Conservation (phyloP, 192 early-diverging fungal species). For the Chytriomyces sp. region DNA sequence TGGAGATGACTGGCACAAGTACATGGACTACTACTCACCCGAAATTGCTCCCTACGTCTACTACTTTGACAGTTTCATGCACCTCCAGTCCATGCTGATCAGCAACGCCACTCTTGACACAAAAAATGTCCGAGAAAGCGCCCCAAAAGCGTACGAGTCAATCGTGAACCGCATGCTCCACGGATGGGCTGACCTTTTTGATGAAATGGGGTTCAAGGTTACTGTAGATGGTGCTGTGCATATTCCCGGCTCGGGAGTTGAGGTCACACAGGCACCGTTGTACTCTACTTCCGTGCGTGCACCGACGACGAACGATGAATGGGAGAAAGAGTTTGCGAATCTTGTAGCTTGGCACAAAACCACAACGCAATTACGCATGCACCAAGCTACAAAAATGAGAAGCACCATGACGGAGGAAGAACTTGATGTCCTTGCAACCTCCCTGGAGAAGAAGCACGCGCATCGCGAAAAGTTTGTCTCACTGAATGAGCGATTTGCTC, state of each 20-base stretch:
- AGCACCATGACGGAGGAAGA: background rate
- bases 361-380: background rate
- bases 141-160: slow-evolving; percentile 10
- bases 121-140: slow-evolving; percentile 16
- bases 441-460: background rate
- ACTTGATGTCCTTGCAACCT: background rate
- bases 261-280: background rate
- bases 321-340: background rate
- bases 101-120: background rate
- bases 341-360: background rate
- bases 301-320: background rate
- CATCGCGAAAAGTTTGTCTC: background rate
- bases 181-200: slow-evolving; percentile 21
- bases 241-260: background rate
- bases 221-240: background rate
- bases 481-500: background rate
- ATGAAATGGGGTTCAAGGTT: slow-evolving; percentile 14
- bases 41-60: slow-evolving; percentile 22
- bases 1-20: slow-evolving; percentile 20
- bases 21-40: slow-evolving; percentile 29
- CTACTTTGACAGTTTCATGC: slow-evolving; percentile 28
- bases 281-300: background rate
- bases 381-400: background rate
- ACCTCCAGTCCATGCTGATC: slow-evolving; percentile 2
- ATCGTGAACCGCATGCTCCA: slow-evolving; percentile 1